A percentile compares a stretch with the other conserved stretches of the same genome.
These are phyloP conservation scores for Solanum arcanum DNA, from an alignment of 257 asterid genomes.

Conservation along the genomic window DNA sequence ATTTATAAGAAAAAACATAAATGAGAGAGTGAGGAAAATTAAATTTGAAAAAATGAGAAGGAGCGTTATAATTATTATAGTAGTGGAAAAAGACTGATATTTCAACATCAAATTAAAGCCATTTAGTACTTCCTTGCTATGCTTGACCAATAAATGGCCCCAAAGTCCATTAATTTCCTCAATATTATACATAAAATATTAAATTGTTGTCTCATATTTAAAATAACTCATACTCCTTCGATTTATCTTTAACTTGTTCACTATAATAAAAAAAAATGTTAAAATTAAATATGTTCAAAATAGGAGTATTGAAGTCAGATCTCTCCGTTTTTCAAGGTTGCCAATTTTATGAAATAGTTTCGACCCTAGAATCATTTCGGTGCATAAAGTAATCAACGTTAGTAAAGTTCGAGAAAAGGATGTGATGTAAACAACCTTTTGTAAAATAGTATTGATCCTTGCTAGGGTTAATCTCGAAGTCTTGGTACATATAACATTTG, in stretches of 20 bases:
- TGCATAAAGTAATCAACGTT: neutral
- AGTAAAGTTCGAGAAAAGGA: rapidly evolving
- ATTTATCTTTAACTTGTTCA: neutral
- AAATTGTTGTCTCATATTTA: neutral
- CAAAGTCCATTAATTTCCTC: neutral
- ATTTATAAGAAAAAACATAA: neutral
- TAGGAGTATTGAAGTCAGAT: neutral
- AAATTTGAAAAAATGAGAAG: neutral
- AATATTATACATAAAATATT: neutral
- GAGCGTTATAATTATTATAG: neutral
- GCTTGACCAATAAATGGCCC: neutral
- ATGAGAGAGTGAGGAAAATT: neutral
- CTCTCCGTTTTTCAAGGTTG: neutral
- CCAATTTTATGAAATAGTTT: neutral
- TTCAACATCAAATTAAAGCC: neutral
- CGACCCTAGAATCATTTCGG: neutral
- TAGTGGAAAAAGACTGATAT: neutral
- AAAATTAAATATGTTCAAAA: too few relatives aligned
- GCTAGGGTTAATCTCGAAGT: neutral
- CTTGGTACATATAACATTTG: neutral
- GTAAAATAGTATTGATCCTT: neutral
- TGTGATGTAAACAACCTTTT: too few relatives aligned
- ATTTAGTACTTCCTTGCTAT: neutral
- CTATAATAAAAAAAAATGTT: neutral
- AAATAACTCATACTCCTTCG: neutral